Evolutionary conservation across 768 basidiomycete genomes (phyloP).

Genomic region (Daedalea quercina): DNA sequence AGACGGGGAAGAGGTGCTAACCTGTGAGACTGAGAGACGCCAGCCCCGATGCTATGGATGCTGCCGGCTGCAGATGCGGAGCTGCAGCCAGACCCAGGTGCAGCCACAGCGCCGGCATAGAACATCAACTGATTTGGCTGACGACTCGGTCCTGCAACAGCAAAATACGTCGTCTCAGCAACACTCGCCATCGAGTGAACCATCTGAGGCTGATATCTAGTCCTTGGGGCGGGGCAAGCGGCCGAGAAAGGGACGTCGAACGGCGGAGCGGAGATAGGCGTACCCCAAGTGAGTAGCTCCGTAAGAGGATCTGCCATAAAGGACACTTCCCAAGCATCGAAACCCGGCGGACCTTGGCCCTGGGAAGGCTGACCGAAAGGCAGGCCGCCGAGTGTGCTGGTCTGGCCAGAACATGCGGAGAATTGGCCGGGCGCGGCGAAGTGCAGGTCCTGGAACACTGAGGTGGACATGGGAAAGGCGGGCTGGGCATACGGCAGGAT

Average conservation of each 20-base stretch:
- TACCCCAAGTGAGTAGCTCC: not conserved
- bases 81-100: too few relatives aligned
- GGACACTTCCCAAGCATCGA: not conserved
- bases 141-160: too few relatives aligned
- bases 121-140: too few relatives aligned
- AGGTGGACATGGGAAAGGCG: too few relatives aligned
- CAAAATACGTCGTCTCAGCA: not conserved
- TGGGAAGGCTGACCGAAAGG: conserved; percentile 10
- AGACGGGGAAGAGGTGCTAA: too few relatives aligned
- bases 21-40: too few relatives aligned
- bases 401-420: not conserved
- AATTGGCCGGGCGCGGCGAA: not conserved
- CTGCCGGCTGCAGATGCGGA: too few relatives aligned
- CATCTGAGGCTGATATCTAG: not conserved
- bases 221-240: not conserved
- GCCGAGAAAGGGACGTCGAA: not conserved
- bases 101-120: too few relatives aligned
- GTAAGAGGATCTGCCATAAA: not conserved
- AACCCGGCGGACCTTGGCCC: not conserved
- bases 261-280: not conserved
- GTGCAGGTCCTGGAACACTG: too few relatives aligned
- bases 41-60: too few relatives aligned
- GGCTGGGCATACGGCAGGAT: conserved; percentile 11
- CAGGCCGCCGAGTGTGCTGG: conserved; percentile 7
- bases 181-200: not conserved